Conservation (phyloP, 2,329 filamentous ascomycete species). For the Penicillium sp. region DNA sequence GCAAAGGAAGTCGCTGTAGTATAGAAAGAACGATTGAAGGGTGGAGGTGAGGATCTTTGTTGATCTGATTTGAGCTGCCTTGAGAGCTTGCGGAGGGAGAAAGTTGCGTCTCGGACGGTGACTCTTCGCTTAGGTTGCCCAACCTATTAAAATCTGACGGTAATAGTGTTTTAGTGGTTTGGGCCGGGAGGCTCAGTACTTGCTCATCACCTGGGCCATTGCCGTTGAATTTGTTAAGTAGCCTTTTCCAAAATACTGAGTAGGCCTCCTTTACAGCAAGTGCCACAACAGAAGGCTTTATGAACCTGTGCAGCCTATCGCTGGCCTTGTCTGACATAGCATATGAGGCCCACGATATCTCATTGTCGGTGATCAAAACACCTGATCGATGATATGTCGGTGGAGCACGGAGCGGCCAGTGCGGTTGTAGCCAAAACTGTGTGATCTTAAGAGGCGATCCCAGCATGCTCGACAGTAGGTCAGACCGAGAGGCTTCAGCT, state of each 20-base stretch:
- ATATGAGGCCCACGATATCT: constrained; percentile 34
- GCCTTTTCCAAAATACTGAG: constrained; percentile 33
- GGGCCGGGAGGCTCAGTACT: constrained; percentile 21
- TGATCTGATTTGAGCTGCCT: constrained; percentile 22
- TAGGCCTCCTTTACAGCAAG: constrained; percentile 42
- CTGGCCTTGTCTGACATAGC: constrained; percentile 37
- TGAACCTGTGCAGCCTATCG: constrained; percentile 34
- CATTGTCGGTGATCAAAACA: constrained; percentile 26
- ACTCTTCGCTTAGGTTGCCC: constrained; percentile 25
- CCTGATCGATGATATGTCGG: constrained; percentile 64
- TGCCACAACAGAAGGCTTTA: constrained; percentile 38
- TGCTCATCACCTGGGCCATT: constrained; percentile 18
- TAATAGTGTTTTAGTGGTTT: constrained; percentile 18
- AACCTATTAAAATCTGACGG: constrained; percentile 22
- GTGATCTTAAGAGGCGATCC: constrained; percentile 57
- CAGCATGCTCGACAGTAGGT: constrained; percentile 49
- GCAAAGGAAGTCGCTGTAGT: constrained; percentile 40
- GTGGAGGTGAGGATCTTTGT: constrained; percentile 25
- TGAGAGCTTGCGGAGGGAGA: constrained; percentile 21
- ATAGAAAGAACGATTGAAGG: constrained; percentile 38
- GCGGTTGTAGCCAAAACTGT: constrained; percentile 65
- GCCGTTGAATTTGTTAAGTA: constrained; percentile 33
- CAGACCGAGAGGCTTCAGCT: constrained; percentile 49
- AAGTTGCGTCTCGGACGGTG: constrained; percentile 26
- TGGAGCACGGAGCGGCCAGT: constrained; percentile 64